Percentiles rank a stretch among this genome's conserved stretches.
phyloP scores from a whole-genome alignment of 2,329 filamentous ascomycete species.

The Scortechinia acanthostroma region DNA sequence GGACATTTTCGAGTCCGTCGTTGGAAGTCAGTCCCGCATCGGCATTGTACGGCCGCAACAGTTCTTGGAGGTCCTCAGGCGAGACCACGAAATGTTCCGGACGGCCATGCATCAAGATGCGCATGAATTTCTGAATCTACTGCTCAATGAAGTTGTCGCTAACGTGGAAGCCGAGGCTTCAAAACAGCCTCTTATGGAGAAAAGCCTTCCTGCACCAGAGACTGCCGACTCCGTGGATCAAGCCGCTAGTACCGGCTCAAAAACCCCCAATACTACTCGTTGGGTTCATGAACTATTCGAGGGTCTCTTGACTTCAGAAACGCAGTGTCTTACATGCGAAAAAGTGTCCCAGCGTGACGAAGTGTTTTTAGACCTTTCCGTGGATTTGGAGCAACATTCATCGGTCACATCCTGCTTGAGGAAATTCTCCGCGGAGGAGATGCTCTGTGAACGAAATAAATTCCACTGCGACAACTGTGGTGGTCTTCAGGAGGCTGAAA shows the following conservation, averaged over 20 bases:
- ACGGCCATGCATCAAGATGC: constrained; percentile 97
- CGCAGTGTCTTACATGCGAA: constrained; percentile 91
- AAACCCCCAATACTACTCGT: constrained; percentile 49
- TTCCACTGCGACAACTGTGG: constrained; percentile 98
- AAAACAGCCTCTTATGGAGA: constrained; percentile 30
- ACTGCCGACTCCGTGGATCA: constrained; percentile 23
- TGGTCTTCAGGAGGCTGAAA: constrained; percentile 92
- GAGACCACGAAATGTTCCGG: constrained; percentile 94
- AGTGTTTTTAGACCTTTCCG: constrained; percentile 89
- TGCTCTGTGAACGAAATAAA: constrained; percentile 97
- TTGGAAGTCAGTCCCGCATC: constrained; percentile 72
- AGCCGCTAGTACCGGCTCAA: constrained; percentile 21
- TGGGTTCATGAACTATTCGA: constrained; percentile 99
- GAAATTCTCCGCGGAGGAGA: constrained; percentile 96
- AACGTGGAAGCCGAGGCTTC: constrained; percentile 86
- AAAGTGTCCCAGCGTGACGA: constrained; percentile 92
- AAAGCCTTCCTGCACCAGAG: constrained; percentile 38
- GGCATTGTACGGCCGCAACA: constrained; percentile 87
- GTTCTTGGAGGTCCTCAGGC: constrained; percentile 86
- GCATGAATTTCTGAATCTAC: constrained; percentile 88
- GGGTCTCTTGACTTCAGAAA: constrained; percentile 88
- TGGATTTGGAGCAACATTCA: constrained; percentile 89
- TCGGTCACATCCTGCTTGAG: constrained; percentile 91
- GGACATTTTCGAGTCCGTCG: constrained; percentile 89
- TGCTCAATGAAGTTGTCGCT: constrained; percentile 91